These are phyloP conservation scores for Colletotrichum truncatum DNA, from an alignment of 2,329 filamentous ascomycete genomes.

Conservation along the genomic window DNA sequence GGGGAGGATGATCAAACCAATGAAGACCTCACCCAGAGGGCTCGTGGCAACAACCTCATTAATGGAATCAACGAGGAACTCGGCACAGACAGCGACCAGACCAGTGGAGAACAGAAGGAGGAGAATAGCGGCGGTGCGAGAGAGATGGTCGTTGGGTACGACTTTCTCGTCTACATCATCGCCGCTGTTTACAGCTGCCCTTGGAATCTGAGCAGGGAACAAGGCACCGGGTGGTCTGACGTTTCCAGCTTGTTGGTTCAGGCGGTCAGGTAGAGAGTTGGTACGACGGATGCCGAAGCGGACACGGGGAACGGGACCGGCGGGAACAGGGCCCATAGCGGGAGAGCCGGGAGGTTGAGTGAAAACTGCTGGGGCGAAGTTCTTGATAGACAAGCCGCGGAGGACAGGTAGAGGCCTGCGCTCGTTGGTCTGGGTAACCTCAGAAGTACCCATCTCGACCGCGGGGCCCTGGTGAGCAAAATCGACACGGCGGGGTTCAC, in stretches of 20 bases:
- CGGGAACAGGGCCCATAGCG: slow-evolving; percentile 28
- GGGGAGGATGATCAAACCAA: slow-evolving; percentile 76
- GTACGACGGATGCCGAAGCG: slow-evolving; percentile 76
- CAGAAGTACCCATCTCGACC: slow-evolving; percentile 38
- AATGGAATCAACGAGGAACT: slow-evolving; percentile 76
- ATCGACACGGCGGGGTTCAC: slow-evolving; percentile 65
- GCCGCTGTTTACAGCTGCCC: slow-evolving; percentile 43
- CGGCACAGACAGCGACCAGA: slow-evolving; percentile 74
- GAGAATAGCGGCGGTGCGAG: slow-evolving; percentile 65
- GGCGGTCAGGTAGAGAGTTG: slow-evolving; percentile 76
- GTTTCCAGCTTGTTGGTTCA: slow-evolving; percentile 52
- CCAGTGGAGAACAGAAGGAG: slow-evolving; percentile 71
- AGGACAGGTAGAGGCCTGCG: slow-evolving; percentile 62
- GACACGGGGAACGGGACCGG: slow-evolving; percentile 63
- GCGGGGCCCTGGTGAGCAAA: slow-evolving; percentile 55
- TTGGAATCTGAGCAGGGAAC: slow-evolving; percentile 56
- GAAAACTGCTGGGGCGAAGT: slow-evolving; percentile 78
- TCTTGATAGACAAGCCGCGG: slow-evolving; percentile 71
- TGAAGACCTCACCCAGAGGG: slow-evolving; percentile 71
- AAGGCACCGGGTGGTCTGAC: slow-evolving; percentile 59
- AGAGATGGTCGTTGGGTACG: slow-evolving; percentile 55
- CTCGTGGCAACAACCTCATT: slow-evolving; percentile 66
- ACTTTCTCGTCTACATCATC: slow-evolving; percentile 39
- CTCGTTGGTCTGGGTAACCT: slow-evolving; percentile 31
- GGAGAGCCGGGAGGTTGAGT: slow-evolving; percentile 39